Conservation (phyloP, 2,329 filamentous ascomycete species). For the Colletotrichum karsti region DNA sequence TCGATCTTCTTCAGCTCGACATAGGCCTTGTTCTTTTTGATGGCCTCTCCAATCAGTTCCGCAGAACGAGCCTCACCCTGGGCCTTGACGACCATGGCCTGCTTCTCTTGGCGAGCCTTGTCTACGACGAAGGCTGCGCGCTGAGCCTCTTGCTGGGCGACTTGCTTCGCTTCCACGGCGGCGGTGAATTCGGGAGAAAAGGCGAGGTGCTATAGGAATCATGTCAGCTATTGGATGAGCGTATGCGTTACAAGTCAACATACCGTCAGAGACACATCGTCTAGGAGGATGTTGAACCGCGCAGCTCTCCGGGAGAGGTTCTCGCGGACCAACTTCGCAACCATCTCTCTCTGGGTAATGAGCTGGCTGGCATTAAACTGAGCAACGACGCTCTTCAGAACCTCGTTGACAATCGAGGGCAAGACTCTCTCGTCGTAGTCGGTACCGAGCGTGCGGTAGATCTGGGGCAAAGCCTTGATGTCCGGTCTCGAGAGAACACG, state of each 20-base stretch:
- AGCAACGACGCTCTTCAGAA: conserved; percentile 96
- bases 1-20: conserved; percentile 98
- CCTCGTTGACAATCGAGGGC: conserved; percentile 98
- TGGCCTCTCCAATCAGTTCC: conserved; percentile 96
- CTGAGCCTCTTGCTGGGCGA: conserved; percentile 92
- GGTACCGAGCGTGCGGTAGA: conserved; percentile 92
- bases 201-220: conserved; percentile 66
- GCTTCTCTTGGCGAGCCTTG: conserved; percentile 99
- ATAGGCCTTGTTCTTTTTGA: conserved; percentile 99
- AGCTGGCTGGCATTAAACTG: conserved; percentile 99
- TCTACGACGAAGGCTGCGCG: conserved; percentile 97
- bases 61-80: conserved; percentile 99
- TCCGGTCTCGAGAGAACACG: conserved; percentile 95
- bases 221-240: conserved; percentile 33
- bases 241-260: conserved; percentile 36
- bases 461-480: conserved; percentile 89
- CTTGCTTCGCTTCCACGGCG: conserved; percentile 78
- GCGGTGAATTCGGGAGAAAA: conserved; percentile 80
- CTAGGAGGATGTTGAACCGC: conserved; percentile 95
- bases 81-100: conserved; percentile 96
- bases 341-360: conserved; percentile 98
- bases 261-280: conserved; percentile 97
- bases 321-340: conserved; percentile 89
- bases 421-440: conserved; percentile 98
- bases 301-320: conserved; percentile 91